Conservation (phyloP, 1,284 basidiomycete genomes). For the Moesziomyces parantarcticus region DNA sequence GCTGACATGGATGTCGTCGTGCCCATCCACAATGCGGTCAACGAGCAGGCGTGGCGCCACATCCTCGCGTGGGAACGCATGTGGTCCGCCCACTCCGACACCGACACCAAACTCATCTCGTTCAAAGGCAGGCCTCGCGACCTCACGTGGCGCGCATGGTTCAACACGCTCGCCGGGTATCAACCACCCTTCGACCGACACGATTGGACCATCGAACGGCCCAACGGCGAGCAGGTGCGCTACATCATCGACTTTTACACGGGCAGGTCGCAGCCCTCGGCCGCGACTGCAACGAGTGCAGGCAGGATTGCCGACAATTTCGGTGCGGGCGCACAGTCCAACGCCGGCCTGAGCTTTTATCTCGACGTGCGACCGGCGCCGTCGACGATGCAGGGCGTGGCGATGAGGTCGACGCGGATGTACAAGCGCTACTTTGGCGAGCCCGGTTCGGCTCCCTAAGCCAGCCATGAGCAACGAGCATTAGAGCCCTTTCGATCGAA, state of each 20-base stretch:
- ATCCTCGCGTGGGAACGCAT: slow-evolving; percentile 85
- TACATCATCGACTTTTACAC: slow-evolving; percentile 99
- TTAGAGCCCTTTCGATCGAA: no score
- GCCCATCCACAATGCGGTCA: slow-evolving; percentile 98
- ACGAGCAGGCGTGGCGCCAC: slow-evolving; percentile 93
- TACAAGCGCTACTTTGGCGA: slow-evolving; percentile 40
- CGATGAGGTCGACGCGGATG: slow-evolving; percentile 73
- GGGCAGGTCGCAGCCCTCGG: slow-evolving; percentile 73
- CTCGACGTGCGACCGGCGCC: slow-evolving; percentile 93
- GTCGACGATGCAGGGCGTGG: slow-evolving; percentile 87
- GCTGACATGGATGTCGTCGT: slow-evolving; percentile 94
- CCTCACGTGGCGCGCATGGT: slow-evolving; percentile 81
- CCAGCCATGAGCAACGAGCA: no score
- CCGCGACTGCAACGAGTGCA: slow-evolving; percentile 53
- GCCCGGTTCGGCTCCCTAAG: slow-evolving; percentile 19
- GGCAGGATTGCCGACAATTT: slow-evolving; percentile 16
- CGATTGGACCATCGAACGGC: slow-evolving; percentile 93
- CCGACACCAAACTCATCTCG: slow-evolving; percentile 80
- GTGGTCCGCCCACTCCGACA: slow-evolving; percentile 19
- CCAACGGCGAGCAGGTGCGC: slow-evolving; percentile 82
- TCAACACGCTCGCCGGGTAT: slow-evolving; percentile 90
- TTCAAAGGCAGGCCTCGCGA: slow-evolving; percentile 74
- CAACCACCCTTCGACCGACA: slow-evolving; percentile 94
- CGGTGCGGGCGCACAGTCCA: slow-evolving; percentile 20
- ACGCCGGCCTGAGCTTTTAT: slow-evolving; percentile 76